Conservation (phyloP, 2,329 filamentous ascomycete species). For the Huntiella savannae region DNA sequence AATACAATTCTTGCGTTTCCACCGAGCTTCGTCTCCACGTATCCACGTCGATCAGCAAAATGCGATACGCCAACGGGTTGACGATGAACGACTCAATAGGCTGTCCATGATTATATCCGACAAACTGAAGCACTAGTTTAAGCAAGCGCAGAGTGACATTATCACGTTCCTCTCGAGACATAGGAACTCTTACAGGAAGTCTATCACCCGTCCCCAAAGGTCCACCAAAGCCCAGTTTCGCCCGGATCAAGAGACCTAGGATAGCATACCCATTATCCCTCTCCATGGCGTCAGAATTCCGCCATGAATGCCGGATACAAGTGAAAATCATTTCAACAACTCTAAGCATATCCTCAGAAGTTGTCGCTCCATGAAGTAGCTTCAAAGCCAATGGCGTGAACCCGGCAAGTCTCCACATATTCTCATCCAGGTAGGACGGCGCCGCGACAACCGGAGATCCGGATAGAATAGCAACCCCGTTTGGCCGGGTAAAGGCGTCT, state of each 20-base stretch:
- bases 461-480: conserved; percentile 65
- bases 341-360: conserved; percentile 50
- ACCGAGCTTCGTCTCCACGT: conserved; percentile 70
- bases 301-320: conserved; percentile 78
- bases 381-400: conserved; percentile 74
- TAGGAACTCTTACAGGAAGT: conserved; percentile 17
- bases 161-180: conserved; percentile 35
- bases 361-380: conserved; percentile 58
- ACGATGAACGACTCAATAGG: conserved; percentile 83
- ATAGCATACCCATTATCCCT: conserved; percentile 86
- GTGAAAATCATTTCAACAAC: conserved; percentile 71
- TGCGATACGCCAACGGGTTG: conserved; percentile 84
- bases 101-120: conserved; percentile 66
- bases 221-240: conserved; percentile 44
- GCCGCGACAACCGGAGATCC: conserved; percentile 66
- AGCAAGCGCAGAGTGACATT: conserved; percentile 45
- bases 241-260: conserved; percentile 61
- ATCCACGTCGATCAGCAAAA: conserved; percentile 80
- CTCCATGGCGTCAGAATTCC: conserved; percentile 97
- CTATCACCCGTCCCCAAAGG: conserved; percentile 1
- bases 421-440: conserved; percentile 76
- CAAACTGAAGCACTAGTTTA: conserved; percentile 60
- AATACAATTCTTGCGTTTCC: conserved; percentile 72
- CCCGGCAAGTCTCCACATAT: conserved; percentile 81
- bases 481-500: conserved; percentile 63